phyloP scores from a whole-genome alignment of 352 stramenopile species.

The Pythium coloratum region DNA sequence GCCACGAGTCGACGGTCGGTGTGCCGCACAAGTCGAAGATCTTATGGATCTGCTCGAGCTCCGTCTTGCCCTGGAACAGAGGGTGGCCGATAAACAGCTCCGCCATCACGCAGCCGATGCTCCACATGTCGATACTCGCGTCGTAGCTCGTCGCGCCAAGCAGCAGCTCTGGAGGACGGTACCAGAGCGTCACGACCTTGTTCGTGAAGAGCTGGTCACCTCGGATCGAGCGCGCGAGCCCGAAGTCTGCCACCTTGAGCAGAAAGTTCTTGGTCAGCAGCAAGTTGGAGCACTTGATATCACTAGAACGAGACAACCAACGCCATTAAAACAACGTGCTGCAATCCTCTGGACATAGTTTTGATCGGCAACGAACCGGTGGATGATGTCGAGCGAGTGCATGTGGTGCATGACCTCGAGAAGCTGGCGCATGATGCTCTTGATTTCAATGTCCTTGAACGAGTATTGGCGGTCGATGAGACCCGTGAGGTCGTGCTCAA shows the following conservation, averaged over 20 bases:
- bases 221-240: slow-evolving; percentile 79
- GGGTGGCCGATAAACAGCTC: slow-evolving; percentile 87
- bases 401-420: slow-evolving; percentile 87
- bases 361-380: slow-evolving; percentile 42
- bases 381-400: slow-evolving; percentile 87
- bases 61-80: slow-evolving; percentile 86
- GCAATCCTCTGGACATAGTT: not conserved
- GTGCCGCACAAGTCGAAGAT: slow-evolving; percentile 89
- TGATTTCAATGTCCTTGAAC: slow-evolving; percentile 87
- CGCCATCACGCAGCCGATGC: slow-evolving; percentile 90
- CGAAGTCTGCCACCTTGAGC: slow-evolving; percentile 88
- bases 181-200: slow-evolving; percentile 97
- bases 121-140: slow-evolving; percentile 95
- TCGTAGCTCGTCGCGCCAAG: slow-evolving; percentile 93
- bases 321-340: not conserved
- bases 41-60: slow-evolving; percentile 87
- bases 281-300: slow-evolving; percentile 94
- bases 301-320: slow-evolving; percentile 26
- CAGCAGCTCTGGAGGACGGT: slow-evolving; percentile 92
- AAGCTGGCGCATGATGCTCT: slow-evolving; percentile 86
- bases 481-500: slow-evolving; percentile 88
- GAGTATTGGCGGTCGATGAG: slow-evolving; percentile 85
- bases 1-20: slow-evolving; percentile 78
- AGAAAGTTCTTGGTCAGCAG: slow-evolving; percentile 76
- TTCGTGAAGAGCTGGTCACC: slow-evolving; percentile 91